Evolutionary conservation across 768 basidiomycete species (phyloP), one percentile per base, ranked within the genome.

Genomic region (Collybiopsis confluens): DNA sequence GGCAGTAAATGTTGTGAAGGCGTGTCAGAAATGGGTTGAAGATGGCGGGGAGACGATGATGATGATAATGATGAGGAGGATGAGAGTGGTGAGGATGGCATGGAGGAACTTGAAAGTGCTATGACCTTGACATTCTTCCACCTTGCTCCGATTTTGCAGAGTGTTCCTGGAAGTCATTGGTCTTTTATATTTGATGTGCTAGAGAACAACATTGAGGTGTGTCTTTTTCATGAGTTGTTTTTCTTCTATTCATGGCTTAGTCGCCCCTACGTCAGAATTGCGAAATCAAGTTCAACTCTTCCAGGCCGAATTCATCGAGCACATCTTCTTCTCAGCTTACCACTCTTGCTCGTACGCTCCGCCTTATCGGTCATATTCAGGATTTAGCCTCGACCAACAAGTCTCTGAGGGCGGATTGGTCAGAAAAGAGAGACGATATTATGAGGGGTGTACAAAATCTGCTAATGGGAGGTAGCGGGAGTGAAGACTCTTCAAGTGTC

Each of bases 111-210:
- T 2, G 90, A 97, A 64, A 83, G 81, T 54, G 80, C 77, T 50
- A 83, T 96, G 73, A 83, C 88, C 6, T 66, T 83, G 56, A 65
- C 97, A 2, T 90, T 92, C 64, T 69, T 77, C 41, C 76, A 87
- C 53, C 73, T 98, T 1, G 90, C 85, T 1, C 94, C 95, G 2
- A 87, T 98, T 51, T 69, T 98, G 55, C 93, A 98, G 68, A 89
- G 83, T 62, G 76, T 96, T 1, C 74, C 83, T 13, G 97, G 96
- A 0, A 73, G 79, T 0, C 97, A 98, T 67, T 99, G 97, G 97
- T 89, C 92, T 45, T 80, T 94, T 30, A 82, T 94, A 4, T 95
- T 91, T 65, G 94, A 98, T 64, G 68, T 98, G 15, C 64, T 96
- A 11, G 94, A 96, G 67, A 88, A 77, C 55, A 91, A 90, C 61